Evolutionary conservation across 495 filamentous ascomycete genomes (phyloP), one percentile per base, ranked within the genome.

Genomic region (Penicillium steckii): DNA sequence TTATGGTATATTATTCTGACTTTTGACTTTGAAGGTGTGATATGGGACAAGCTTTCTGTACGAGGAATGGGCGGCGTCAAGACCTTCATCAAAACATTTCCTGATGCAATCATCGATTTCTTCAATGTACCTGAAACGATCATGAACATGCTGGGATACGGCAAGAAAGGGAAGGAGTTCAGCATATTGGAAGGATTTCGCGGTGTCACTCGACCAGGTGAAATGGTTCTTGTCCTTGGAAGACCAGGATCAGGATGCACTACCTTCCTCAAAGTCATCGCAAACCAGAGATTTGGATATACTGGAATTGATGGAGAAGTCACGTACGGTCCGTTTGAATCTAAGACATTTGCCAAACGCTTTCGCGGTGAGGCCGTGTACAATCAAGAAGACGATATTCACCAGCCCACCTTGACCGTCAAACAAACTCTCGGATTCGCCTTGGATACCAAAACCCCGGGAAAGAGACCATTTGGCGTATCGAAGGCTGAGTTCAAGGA

Each of bases 181-280:
- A 81, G 87, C 19, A 80, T 82, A 15, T 32, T 82, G 24, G 68
- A 76, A n/a, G 69, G 75, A 19, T 85, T 83, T 59, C 66, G 70
- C 5, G 85, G 84, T 26, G 72, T 84, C 45, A 71, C 80, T 26
- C 85, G 85, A 55, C 85, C 88, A 1, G 92, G 92, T 13, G 91
- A 97, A 68, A 95, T 96, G 91, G 77, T 95, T 1, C 72, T 97
- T 17, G 92, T 97, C 8, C 77, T 97, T 17, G 91, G 92, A 9
- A 81, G 88, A 46, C 92, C 92, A 0, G 92, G 91, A 0, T 86
- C 85, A 8, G 91, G 91, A 27, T 96, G 91, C 65, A 91, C 91
- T 0, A 90, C 90, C 0, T 93, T 96, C 58, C 73, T 96, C 18
- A 95, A 94, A 65, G 80, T 85, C 19, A 87, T 97, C 53, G 81